Percentiles rank a stretch among this genome's conserved stretches.
Evolutionary conservation across 164 flowering plant genomes (phyloP).

Genomic region (Kalanchoe fedtschenkoi): DNA sequence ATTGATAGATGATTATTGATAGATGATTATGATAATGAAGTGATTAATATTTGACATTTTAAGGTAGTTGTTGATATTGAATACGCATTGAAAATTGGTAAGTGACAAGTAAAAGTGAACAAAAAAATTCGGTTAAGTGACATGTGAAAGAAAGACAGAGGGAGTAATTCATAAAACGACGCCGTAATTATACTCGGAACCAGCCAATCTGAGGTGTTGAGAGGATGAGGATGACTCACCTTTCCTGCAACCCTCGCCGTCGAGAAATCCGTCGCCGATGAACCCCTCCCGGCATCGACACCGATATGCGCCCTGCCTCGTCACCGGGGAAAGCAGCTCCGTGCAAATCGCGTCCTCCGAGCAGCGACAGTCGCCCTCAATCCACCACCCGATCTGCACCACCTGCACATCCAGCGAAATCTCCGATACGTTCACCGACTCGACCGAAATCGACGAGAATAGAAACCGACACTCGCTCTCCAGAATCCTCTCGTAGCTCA

Average conservation of each 20-base stretch:
- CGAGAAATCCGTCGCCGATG: constrained; percentile 52
- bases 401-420: constrained; percentile 39
- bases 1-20: too few relatives aligned
- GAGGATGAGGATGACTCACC: constrained; percentile 23
- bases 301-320: constrained; percentile 21
- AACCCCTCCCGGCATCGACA: constrained; percentile 53
- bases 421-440: constrained; percentile 5
- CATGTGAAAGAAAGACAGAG: too few relatives aligned
- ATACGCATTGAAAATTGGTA: too few relatives aligned
- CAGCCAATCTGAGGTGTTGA: too few relatives aligned
- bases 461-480: constrained; percentile 22
- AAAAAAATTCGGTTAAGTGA: too few relatives aligned
- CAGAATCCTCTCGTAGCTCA: constrained; percentile 11
- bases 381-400: constrained; percentile 67
- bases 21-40: too few relatives aligned
- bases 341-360: constrained; percentile 29
- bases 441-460: constrained; percentile 34
- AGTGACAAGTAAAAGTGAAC: too few relatives aligned
- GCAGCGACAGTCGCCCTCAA: constrained; percentile 36
- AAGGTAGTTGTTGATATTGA: too few relatives aligned
- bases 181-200: background rate
- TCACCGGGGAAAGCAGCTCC: constrained; percentile 11
- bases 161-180: background rate
- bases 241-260: constrained; percentile 53
- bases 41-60: too few relatives aligned